These are phyloP conservation scores for Dalbergia cochinchinensis DNA, from an alignment of 306 rosid species.

Conservation along the genomic window DNA sequence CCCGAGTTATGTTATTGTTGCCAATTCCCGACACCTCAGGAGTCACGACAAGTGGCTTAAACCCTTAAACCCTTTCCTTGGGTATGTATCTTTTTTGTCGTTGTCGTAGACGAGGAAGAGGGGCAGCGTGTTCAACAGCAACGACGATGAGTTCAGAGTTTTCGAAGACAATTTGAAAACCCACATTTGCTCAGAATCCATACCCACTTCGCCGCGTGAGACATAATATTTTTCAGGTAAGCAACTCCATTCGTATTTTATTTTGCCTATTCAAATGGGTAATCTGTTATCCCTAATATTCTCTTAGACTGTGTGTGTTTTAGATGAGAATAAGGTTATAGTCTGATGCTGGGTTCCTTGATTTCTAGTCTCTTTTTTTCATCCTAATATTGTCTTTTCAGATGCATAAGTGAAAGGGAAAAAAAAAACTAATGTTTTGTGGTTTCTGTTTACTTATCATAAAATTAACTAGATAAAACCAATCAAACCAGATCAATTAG, in stretches of 20 bases:
- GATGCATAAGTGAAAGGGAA: neutral
- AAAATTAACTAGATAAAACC: neutral
- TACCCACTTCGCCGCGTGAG: neutral
- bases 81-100: neutral
- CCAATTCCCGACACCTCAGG: too few species aligned
- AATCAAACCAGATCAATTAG: neutral
- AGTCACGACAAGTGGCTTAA: neutral
- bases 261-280: neutral
- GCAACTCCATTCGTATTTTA: neutral
- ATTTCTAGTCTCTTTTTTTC: constrained; percentile 1
- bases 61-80: neutral
- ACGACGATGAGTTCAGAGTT: neutral
- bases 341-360: neutral
- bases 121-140: neutral
- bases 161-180: neutral
- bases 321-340: neutral
- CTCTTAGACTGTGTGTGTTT: too few species aligned
- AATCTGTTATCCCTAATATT: neutral
- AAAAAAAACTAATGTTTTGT: too few species aligned
- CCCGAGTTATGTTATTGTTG: too few species aligned
- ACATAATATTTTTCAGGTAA: constrained; percentile 26
- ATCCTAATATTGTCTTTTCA: neutral
- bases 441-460: constrained; percentile 16
- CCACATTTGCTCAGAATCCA: neutral
- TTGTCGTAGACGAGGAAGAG: too few species aligned